Percentiles rank a stretch among this genome's conserved stretches.
Evolutionary conservation across 371 early-diverging fungal genomes (phyloP).

Genomic region (Syncephalastrum sp.): DNA sequence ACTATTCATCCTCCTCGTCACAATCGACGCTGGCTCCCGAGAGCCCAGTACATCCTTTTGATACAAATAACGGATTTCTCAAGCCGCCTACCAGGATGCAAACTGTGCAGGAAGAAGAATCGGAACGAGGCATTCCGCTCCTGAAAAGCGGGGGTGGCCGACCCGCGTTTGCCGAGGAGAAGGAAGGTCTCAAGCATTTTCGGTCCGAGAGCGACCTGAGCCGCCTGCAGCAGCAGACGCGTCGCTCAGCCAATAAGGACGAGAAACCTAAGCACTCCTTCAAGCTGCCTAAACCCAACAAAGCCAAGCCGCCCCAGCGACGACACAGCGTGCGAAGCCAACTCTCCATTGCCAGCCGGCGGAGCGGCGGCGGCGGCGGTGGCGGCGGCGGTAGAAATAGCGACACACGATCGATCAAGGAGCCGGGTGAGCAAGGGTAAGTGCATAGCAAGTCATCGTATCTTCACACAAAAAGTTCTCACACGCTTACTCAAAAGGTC

Average conservation of each 20-base stretch:
- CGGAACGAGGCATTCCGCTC: background rate
- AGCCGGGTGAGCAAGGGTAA: too few relatives aligned
- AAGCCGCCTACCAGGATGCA: too few relatives aligned
- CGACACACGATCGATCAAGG: too few relatives aligned
- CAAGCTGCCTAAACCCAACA: background rate
- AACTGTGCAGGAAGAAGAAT: background rate
- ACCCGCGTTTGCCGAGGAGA: background rate
- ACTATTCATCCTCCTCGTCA: constrained; percentile 10
- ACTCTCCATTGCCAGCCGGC: background rate
- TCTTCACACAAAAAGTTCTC: background rate
- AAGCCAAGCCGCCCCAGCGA: constrained; percentile 1
- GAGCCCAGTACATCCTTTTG: constrained; percentile 1
- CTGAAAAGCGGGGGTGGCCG: background rate
- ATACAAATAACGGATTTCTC: background rate
- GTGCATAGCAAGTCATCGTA: background rate
- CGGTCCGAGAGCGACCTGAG: constrained; percentile 40
- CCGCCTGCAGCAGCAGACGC: constrained; percentile 16
- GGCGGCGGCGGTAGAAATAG: too few relatives aligned
- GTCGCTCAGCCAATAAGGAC: background rate
- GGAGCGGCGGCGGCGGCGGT: too few relatives aligned
- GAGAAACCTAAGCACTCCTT: background rate
- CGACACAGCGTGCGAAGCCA: constrained; percentile 3
- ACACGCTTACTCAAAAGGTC: background rate
- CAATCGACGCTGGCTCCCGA: constrained; percentile 1
- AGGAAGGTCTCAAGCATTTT: constrained; percentile 21